Base-by-base conservation (phyloP, 1,139 yeast species). In the Pneumocystis murina region DNA sequence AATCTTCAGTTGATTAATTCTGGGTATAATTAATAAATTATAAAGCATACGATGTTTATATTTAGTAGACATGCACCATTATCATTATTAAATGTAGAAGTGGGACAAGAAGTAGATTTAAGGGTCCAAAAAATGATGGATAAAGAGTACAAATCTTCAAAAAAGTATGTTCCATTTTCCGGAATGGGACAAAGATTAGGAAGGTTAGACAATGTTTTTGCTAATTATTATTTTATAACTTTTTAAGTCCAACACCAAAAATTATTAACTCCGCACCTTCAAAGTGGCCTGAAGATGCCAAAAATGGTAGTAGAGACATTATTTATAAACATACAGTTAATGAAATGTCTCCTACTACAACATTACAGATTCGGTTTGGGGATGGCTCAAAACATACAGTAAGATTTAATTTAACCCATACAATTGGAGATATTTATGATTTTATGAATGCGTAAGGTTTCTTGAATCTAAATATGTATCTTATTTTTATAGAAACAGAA, bases 61-160 rank as follows among this genome's bases (percentile, higher is more conserved):
- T 39, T 28, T n/a, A 5, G 14, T 14, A 64, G 67, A 4, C 81
- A 95, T 67, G 99, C 96, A 0, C 99, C 99, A n/a, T 76, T 91
- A 69, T 80, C 86, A 39, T 76, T 92, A 63, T 78, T 92, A 67
- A 84, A 87, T 68, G 97, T 92, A 14, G 84, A 85, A 70, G 84
- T 84, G 71, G 96, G 96, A 60, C 97, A 92, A 76, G 94, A 88
- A 68, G 97, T 94, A n/a, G 96, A 91, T 72, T 97, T 92, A 20
- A 83, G 85, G 59, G 95, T 92, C n/a, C 80, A 80, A 66, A 84
- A 85, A 71, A 85, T 85, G 70, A 77, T 87, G 61, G 95, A 89
- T 65, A 96, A 91, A 73, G 89, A 87, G 63, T 92, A 82, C 75
- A 76, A 72, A 59, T 85, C 94, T 12, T 86, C 84, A 75, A 79